Conservation (phyloP, 1,139 yeast species). For the Debaryomyces subglobosus region DNA sequence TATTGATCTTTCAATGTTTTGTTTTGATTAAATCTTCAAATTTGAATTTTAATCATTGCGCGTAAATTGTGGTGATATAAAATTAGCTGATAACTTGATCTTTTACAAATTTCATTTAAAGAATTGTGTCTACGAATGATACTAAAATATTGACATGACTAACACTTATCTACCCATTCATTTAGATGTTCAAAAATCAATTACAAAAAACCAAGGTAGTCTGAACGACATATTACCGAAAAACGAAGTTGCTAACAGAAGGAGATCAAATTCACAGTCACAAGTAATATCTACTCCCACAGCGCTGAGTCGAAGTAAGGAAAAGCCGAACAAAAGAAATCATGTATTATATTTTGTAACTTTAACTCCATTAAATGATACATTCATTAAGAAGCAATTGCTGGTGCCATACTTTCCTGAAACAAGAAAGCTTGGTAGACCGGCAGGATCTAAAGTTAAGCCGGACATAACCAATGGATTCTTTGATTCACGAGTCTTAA, state of each 20-base stretch:
- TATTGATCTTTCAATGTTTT: neutral
- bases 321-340: conserved; percentile 29
- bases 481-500: conserved; percentile 90
- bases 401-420: conserved; percentile 84
- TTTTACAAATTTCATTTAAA: neutral
- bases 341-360: conserved; percentile 59
- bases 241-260: conserved; percentile 20
- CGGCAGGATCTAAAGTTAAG: conserved; percentile 69
- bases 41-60: neutral
- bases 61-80: conserved; percentile 2
- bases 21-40: conserved; percentile 4
- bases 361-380: conserved; percentile 73
- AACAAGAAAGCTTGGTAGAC: conserved; percentile 85
- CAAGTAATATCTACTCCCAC: conserved; percentile 26
- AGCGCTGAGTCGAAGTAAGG: conserved; percentile 15
- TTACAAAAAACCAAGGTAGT: conserved; percentile 3
- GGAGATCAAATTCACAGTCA: conserved; percentile 46
- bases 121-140: neutral
- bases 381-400: conserved; percentile 79
- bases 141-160: conserved; percentile 14
- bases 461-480: conserved; percentile 87
- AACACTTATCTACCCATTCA: conserved; percentile 23
- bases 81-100: neutral
- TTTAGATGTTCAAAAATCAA: conserved; percentile 17
- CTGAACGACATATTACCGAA: neutral